Base-by-base conservation (phyloP, 2,329 filamentous ascomycete species). In the Amauroascus verrucosus region DNA sequence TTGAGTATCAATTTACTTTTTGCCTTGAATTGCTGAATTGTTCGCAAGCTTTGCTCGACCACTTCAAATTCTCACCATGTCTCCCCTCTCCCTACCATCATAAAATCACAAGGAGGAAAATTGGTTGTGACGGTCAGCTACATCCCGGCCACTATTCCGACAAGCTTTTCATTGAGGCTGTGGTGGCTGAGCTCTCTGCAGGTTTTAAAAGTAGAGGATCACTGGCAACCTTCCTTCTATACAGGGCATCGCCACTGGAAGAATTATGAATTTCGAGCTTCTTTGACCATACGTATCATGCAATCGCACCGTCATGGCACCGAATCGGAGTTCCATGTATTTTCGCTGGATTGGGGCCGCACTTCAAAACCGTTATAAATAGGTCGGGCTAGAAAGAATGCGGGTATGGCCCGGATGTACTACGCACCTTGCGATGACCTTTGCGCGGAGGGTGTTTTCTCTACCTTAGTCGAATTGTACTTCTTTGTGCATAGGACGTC, bases 161-260 rank as follows among this genome's bases (percentile, higher is more conserved):
- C n/a, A 48, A 37, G 46, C 7, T 37, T 32, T 35, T 16, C 11
- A 11, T 37, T 37, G 46, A 35, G 46, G 46, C 46, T 48, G 46
- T 48, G 30, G 46, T 48, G 46, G 46, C 46, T 48, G 46, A 37
- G 46, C 30, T 22, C 13, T 46, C 13, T 32, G 24, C 43, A 13
- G n/a, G 43, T 30, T 13, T 45, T 16, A 6, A 46, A 30, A 3
- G 14, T 9, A 16, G n/a, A 30, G 28, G 33, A n/a, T n/a, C 14
- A 13, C 33, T 11, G 6, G 24, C 41, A 45, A 9, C 4, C 41
- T 26, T 45, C 4, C 3, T 26, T n/a, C 20, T 13, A 24, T 2
- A 24, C 6, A 43, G n/a, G n/a, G 8, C 11, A 43, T 43, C 13
- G 18, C 40, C 7, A 7, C 6, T 18, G n/a, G 37, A 40, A 22